Percentiles rank a stretch among this genome's conserved stretches.
These are phyloP conservation scores for Ophiostoma quercus DNA, from an alignment of 2,329 filamentous ascomycete species.

Conservation along the genomic window DNA sequence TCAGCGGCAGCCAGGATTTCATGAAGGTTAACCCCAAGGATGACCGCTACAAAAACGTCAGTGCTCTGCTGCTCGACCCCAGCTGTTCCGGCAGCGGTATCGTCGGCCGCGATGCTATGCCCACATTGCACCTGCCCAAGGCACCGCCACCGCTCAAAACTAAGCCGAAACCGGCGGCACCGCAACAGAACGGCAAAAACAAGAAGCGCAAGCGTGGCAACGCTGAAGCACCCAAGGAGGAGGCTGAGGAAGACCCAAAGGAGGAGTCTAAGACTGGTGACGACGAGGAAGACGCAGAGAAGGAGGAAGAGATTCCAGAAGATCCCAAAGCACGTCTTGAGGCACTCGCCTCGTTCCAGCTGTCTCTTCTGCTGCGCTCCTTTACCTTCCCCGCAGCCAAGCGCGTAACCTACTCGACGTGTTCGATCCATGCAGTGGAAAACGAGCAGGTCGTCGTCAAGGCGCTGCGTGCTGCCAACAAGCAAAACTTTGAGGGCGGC, in stretches of 20 bases:
- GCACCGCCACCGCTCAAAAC: conserved; percentile 26
- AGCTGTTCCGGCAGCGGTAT: conserved; percentile 96
- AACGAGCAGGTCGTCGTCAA: conserved; percentile 79
- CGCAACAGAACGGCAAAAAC: conserved; percentile 26
- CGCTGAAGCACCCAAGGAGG: neutral
- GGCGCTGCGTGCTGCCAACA: conserved; percentile 57
- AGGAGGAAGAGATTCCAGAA: conserved; percentile 52
- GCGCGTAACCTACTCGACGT: conserved; percentile 87
- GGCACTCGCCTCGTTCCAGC: conserved; percentile 75
- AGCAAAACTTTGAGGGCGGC: conserved; percentile 34
- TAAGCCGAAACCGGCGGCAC: neutral
- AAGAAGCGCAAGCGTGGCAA: conserved; percentile 44
- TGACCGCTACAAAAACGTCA: conserved; percentile 62
- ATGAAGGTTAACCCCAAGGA: conserved; percentile 64
- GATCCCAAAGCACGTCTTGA: conserved; percentile 60
- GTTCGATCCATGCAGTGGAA: conserved; percentile 79
- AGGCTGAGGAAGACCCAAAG: neutral
- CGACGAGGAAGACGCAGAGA: conserved; percentile 33
- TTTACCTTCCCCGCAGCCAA: conserved; percentile 70
- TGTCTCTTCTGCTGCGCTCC: conserved; percentile 75
- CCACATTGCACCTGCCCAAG: conserved; percentile 57
- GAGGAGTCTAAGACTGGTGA: neutral
- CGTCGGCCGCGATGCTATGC: conserved; percentile 75
- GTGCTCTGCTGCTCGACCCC: conserved; percentile 78
- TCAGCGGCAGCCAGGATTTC: conserved; percentile 64